Evolutionary conservation across 768 basidiomycete species (phyloP).

Genomic region (Obba rivulosa): DNA sequence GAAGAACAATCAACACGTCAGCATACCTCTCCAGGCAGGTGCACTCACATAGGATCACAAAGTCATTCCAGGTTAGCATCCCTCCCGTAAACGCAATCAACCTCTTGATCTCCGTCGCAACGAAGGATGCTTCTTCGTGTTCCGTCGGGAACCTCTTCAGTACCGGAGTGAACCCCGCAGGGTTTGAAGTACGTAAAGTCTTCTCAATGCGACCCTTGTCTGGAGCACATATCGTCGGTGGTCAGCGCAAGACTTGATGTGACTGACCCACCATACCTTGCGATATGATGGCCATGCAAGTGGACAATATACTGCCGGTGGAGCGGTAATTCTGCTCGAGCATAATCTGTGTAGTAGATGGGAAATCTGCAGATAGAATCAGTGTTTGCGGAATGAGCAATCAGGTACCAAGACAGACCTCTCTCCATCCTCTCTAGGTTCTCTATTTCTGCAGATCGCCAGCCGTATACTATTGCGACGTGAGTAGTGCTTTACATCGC

Average conservation of each 20-base stretch:
- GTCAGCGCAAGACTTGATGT: neutral
- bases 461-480: constrained; percentile 62
- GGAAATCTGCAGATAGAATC: constrained; percentile 48
- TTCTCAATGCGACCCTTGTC: constrained; percentile 76
- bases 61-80: constrained; percentile 65
- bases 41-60: constrained; percentile 72
- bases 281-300: constrained; percentile 72
- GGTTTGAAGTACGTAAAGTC: constrained; percentile 64
- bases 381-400: neutral
- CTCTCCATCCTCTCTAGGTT: constrained; percentile 70
- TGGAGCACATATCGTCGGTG: constrained; percentile 23
- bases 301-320: constrained; percentile 66
- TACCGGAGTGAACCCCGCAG: constrained; percentile 53
- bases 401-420: constrained; percentile 32
- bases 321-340: constrained; percentile 88
- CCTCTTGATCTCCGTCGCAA: constrained; percentile 75
- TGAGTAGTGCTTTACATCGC: neutral
- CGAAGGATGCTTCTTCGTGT: constrained; percentile 61
- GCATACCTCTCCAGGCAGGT: neutral
- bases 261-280: constrained; percentile 75
- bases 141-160: constrained; percentile 50
- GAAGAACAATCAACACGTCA: too few species aligned
- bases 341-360: constrained; percentile 57
- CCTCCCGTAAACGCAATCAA: constrained; percentile 72
- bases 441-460: constrained; percentile 76